Base-by-base conservation (phyloP, 768 basidiomycete genomes). In the Lactarius tabidus region DNA sequence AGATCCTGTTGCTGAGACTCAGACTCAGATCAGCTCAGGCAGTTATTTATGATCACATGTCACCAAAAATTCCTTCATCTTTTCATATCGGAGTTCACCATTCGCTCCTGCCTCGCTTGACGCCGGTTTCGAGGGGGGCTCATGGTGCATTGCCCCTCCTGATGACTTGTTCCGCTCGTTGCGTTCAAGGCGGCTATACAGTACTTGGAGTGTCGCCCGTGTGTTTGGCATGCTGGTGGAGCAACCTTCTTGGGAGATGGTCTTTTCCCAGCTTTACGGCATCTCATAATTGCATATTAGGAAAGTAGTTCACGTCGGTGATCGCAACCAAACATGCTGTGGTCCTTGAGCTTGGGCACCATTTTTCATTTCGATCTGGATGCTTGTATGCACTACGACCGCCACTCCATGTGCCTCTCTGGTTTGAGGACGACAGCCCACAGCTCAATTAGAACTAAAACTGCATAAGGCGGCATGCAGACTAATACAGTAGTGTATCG, bases 71-170 rank as follows among this genome's bases (percentile, higher is more conserved):
- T 12, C 48, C 23, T 48, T 26, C 48, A 51, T 6, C 26, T 26
- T 45, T 51, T 36, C 29, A 62, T 29, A 41, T 29, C 53, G 53
- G 39, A 23, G 41, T 55, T 55, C 29, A 31, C 60, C 52, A n/a
- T 31, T 53, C 31, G 5, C 23, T 20, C 10, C 28, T 26, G 23
- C 14, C 18, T 51, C 23, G 26, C 48, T 26, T 51, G 23, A n/a
- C 45, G 7, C 26, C 12, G 48, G 48, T 51, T 51, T 51, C 48
- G 23, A 51, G 48, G 48, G 45, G 48, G 48, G n/a, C 6, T 51
- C 48, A 51, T 51, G 23, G 6, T 26, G 48, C n/a, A n/a, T 28
- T 28, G 48, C 23, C 23, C 48, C 15, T 15, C 48, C 23, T 26
- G 45, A 14, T 26, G 45, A 48, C 45, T 26, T 26, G 6, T 48